Evolutionary conservation across 805 yeast species (phyloP).

Genomic region (Scheffersomyces lignosus): DNA sequence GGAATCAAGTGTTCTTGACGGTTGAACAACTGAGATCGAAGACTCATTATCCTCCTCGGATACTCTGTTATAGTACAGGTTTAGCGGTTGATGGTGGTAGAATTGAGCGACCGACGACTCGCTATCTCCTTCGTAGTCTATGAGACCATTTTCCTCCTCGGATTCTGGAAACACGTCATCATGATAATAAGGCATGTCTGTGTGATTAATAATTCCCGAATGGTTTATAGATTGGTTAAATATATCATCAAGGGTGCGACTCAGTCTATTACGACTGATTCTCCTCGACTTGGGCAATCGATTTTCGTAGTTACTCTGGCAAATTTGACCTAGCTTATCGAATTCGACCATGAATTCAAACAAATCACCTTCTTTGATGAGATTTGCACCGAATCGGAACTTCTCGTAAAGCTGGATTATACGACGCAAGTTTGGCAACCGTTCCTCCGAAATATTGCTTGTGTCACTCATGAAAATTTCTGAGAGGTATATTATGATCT

Average conservation of each 20-base stretch:
- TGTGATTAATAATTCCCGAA: not conserved
- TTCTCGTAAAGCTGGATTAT: conserved; percentile 59
- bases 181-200: not conserved
- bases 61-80: not conserved
- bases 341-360: conserved; percentile 50
- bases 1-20: too few relatives aligned
- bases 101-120: not conserved
- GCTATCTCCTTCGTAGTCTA: not conserved
- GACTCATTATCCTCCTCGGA: not conserved
- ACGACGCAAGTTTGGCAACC: conserved; percentile 13
- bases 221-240: not conserved
- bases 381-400: conserved; percentile 63
- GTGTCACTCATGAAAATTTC: conserved; percentile 10
- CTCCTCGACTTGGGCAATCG: not conserved
- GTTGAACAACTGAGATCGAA: not conserved
- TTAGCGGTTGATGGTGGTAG: not conserved
- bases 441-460: conserved; percentile 1
- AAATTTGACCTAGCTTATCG: conserved; percentile 14
- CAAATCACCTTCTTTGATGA: conserved; percentile 60
- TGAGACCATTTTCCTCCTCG: not conserved
- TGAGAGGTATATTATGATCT: conserved; percentile 37
- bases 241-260: not conserved
- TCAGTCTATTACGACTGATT: not conserved
- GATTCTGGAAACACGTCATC: not conserved
- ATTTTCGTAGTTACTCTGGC: conserved; percentile 3